Evolutionary conservation across 495 filamentous ascomycete genomes (phyloP).

Genomic region (Evansstolkia leycettana): DNA sequence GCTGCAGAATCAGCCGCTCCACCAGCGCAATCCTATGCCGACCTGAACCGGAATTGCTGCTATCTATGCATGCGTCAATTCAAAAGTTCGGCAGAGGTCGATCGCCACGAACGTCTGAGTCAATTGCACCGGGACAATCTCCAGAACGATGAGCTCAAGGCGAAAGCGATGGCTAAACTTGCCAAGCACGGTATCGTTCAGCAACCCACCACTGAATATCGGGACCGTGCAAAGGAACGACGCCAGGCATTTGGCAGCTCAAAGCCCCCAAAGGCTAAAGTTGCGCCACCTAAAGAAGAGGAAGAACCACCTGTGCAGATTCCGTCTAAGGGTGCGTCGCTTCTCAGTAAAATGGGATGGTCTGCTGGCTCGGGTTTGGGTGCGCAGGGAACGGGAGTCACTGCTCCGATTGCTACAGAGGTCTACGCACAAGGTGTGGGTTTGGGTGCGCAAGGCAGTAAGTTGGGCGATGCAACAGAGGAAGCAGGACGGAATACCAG

Average conservation of each 20-base stretch:
- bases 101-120: conserved; percentile 66
- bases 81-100: conserved; percentile 52
- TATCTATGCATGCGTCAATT: conserved; percentile 67
- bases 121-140: conserved; percentile 63
- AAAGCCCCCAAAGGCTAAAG: conserved; percentile 36
- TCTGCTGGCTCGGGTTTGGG: conserved; percentile 69
- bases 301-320: conserved; percentile 26
- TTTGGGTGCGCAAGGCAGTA: conserved; percentile 70
- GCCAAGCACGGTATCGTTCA: conserved; percentile 34
- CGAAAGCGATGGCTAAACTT: conserved; percentile 48
- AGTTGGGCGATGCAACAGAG: conserved; percentile 71
- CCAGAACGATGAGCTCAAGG: conserved; percentile 42
- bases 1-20: conserved; percentile 11
- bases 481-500: conserved; percentile 65
- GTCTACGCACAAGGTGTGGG: conserved; percentile 78
- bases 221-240: conserved; percentile 75
- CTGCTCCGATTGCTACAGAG: conserved; percentile 62
- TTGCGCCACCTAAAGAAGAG: conserved; percentile 14
- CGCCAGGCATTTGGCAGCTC: conserved; percentile 62
- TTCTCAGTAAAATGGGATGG: conserved; percentile 91
- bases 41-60: conserved; percentile 60
- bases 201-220: conserved; percentile 40
- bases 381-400: conserved; percentile 64
- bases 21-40: conserved; percentile 51
- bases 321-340: conserved; percentile 67